phyloP scores from a whole-genome alignment of 2,329 filamentous ascomycete species.

The Hymenoscyphus fraxineus region DNA sequence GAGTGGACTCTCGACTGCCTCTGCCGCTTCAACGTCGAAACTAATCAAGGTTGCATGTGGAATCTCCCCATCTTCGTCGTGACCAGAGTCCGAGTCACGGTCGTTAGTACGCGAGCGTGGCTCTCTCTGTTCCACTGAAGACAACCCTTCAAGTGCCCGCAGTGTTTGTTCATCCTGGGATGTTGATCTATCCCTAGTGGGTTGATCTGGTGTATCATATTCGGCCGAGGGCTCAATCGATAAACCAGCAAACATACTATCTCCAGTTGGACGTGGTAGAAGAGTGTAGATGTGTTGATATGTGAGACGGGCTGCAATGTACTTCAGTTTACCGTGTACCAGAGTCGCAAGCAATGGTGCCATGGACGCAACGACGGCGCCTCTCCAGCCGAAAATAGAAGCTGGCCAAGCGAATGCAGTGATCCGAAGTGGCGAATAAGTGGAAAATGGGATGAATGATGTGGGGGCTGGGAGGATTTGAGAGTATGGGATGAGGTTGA shows the following conservation, averaged over 20 bases:
- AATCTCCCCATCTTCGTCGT: slow-evolving; percentile 33
- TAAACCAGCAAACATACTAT: slow-evolving; percentile 29
- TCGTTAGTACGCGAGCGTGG: slow-evolving; percentile 15
- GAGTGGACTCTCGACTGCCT: slow-evolving; percentile 20
- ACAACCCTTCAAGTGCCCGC: slow-evolving; percentile 32
- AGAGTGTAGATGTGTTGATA: slow-evolving; percentile 31
- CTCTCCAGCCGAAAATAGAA: slow-evolving; percentile 21
- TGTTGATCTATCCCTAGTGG: slow-evolving; percentile 11
- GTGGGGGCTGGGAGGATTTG: slow-evolving; percentile 23
- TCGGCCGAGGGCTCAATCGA: slow-evolving; percentile 22
- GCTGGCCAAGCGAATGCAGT: slow-evolving; percentile 11
- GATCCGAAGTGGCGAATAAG: slow-evolving; percentile 27
- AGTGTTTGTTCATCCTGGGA: slow-evolving; percentile 29
- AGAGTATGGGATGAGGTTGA: slow-evolving; percentile 28
- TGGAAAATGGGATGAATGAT: slow-evolving; percentile 32
- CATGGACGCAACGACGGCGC: slow-evolving; percentile 18
- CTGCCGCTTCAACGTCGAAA: slow-evolving; percentile 35
- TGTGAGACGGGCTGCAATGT: slow-evolving; percentile 23
- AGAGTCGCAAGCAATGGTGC: slow-evolving; percentile 30
- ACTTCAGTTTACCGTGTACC: slow-evolving; percentile 26
- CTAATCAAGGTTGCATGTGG: slow-evolving; percentile 34
- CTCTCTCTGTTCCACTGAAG: slow-evolving; percentile 20
- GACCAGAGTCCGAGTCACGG: slow-evolving; percentile 25
- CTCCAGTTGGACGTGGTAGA: slow-evolving; percentile 31
- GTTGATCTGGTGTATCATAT: slow-evolving; percentile 25